Conservation (phyloP, 1,139 yeast genomes). For the Saccharomycopsis crataegensis region DNA sequence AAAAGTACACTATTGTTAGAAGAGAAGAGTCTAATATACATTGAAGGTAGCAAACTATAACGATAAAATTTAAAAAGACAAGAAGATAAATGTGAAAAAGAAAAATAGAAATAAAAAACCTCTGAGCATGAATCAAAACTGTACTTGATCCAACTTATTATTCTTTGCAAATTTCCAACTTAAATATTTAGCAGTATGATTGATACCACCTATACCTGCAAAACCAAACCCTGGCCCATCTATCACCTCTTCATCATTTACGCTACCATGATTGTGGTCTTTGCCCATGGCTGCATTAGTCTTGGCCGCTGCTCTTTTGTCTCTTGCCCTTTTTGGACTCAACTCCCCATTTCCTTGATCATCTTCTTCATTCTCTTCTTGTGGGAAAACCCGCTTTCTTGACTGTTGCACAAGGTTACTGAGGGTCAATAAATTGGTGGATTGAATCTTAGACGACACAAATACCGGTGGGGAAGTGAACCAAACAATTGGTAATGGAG, state of each 20-base stretch:
- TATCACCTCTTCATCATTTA: constrained; percentile 19
- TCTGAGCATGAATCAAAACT: too few relatives aligned
- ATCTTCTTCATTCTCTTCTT: background rate
- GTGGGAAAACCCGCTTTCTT: constrained; percentile 1
- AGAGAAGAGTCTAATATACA: too few relatives aligned
- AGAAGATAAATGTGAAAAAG: too few relatives aligned
- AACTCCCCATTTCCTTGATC: constrained; percentile 17
- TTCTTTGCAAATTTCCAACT: background rate
- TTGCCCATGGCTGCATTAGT: constrained; percentile 5
- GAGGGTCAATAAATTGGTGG: constrained; percentile 18
- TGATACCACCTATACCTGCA: constrained; percentile 34
- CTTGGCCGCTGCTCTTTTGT: background rate
- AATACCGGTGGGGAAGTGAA: constrained; percentile 73
- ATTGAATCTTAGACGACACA: constrained; percentile 43
- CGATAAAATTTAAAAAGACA: too few relatives aligned
- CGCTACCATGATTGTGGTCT: constrained; percentile 1
- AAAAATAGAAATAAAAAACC: too few relatives aligned
- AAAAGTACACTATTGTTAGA: too few relatives aligned
- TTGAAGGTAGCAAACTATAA: too few relatives aligned
- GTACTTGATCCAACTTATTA: too few relatives aligned
- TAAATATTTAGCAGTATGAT: constrained; percentile 59
- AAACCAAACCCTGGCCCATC: constrained; percentile 24
- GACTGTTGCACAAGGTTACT: background rate
- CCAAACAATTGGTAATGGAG: constrained; percentile 56
- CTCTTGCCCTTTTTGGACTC: constrained; percentile 13